Base-by-base conservation (phyloP, 2,329 filamentous ascomycete genomes). In the Ustilaginoidea virens region DNA sequence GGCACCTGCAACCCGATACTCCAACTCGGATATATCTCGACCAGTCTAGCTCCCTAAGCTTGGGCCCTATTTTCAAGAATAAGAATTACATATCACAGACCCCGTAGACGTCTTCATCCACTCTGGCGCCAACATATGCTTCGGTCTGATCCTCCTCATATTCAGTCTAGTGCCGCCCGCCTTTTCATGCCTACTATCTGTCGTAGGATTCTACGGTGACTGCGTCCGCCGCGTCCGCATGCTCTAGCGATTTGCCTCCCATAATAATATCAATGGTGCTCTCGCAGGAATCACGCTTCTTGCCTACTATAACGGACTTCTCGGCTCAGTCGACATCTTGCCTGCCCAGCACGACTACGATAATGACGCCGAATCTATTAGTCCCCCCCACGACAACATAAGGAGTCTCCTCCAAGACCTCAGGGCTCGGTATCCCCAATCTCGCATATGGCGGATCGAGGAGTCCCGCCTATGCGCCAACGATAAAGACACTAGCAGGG, bases 161-260 rank as follows among this genome's bases (percentile, higher is more conserved):
- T 74, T 96, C n/a, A 92, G 83, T 9, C 79, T 96, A 58, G 74
- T 96, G 1, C 92, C 90, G 0, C 90, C 90, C 0, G 73, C 86
- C 1, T 93, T 96, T 51, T 78, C 72, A n/a, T 79, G 74, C 32
- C 67, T 98, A 1, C 63, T 96, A 4, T 81, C 77, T 34, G 77
- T 96, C 23, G 79, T 94, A 17, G 90, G 90, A 1, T 96, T 96
- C 56, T 75, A 72, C 36, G 90, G 90, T 18, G 86, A 96, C 48
- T 76, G 86, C 24, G 73, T 82, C 36, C 68, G 77, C 22, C 90
- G 86, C 7, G 64, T 94, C 18, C 63, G 68, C 22, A 79, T 94
- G 70, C 70, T 98, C 4, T 98, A 90, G 90, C 75, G 81, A 47
- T 81, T 83, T 9, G 85, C 82, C 14, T 74, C 75, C 28, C 90